Conservation (phyloP, 129 eudicot species). For the Heracleum sosnowskyi region DNA sequence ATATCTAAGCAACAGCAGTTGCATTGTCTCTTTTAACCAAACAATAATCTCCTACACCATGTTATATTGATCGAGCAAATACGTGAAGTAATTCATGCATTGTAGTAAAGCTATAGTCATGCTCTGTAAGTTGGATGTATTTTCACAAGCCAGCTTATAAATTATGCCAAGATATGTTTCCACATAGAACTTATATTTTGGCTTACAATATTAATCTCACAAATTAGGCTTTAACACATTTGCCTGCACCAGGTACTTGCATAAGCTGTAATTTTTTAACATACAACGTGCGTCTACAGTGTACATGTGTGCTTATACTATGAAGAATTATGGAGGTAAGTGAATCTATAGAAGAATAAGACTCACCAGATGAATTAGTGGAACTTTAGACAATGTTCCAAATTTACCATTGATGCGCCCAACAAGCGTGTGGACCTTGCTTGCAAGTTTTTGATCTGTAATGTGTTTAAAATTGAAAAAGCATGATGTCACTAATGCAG, state of each 20-base stretch:
- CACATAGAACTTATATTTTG: neutral
- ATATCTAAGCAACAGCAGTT: neutral
- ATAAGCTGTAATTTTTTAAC: neutral
- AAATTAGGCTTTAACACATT: neutral
- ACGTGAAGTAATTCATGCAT: neutral
- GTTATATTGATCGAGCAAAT: neutral
- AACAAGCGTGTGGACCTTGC: constrained; percentile 91
- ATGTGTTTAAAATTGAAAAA: constrained; percentile 9
- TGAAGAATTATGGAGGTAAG: neutral
- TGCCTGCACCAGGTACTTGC: neutral
- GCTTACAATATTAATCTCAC: neutral
- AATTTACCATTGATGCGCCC: constrained; percentile 91
- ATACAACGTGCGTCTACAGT: neutral
- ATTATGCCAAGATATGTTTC: neutral
- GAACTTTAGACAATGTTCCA: constrained; percentile 67
- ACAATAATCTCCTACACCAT: neutral
- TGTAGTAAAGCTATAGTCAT: neutral
- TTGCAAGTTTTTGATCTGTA: constrained; percentile 90
- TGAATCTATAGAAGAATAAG: neutral
- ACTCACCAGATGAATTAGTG: constrained; percentile 89
- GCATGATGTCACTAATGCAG: neutral
- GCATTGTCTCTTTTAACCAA: neutral
- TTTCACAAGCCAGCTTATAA: neutral
- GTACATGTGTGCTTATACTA: neutral
- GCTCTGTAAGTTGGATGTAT: neutral